phyloP scores from a whole-genome alignment of 768 basidiomycete genomes.

The Cyclocybe aegerita region DNA sequence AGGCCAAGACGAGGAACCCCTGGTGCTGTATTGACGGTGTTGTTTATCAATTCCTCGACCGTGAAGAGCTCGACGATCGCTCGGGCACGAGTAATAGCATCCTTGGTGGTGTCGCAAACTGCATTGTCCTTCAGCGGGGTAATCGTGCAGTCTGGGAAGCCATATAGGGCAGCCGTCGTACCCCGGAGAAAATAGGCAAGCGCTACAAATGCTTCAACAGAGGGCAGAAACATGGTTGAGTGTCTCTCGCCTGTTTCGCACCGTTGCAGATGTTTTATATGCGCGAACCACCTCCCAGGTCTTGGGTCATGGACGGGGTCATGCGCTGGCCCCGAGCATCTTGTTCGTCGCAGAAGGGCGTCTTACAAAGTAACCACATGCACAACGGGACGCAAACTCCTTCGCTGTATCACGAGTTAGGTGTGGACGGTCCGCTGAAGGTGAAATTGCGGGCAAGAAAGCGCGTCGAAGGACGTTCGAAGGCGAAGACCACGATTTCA shows the following conservation, averaged over 20 bases:
- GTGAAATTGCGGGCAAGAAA: not conserved
- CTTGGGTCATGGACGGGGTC: no score
- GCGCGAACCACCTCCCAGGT: no score
- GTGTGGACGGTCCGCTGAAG: not conserved
- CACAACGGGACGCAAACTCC: not conserved
- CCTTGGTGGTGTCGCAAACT: conserved; percentile 47
- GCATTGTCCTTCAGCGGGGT: conserved; percentile 43
- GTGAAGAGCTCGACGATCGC: conserved; percentile 51
- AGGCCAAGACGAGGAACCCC: conserved; percentile 57
- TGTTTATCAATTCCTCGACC: conserved; percentile 47
- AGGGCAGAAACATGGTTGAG: conserved; percentile 3
- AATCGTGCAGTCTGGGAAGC: conserved; percentile 49
- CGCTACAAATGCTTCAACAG: conserved; percentile 4
- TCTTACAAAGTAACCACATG: not conserved
- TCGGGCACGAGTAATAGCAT: conserved; percentile 45
- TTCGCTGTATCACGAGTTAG: not conserved
- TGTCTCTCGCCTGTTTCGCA: conserved; percentile 9
- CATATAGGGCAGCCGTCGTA: conserved; percentile 20
- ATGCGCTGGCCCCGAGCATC: no score
- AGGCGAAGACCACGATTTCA: no score
- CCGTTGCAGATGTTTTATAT: conserved; percentile 1
- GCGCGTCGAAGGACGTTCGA: no score
- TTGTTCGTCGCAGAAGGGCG: no score
- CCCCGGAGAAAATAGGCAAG: conserved; percentile 11
- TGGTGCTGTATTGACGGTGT: conserved; percentile 48